These are phyloP conservation scores for Kuraishia ogatae DNA, from an alignment of 805 yeast genomes.

Conservation along the genomic window DNA sequence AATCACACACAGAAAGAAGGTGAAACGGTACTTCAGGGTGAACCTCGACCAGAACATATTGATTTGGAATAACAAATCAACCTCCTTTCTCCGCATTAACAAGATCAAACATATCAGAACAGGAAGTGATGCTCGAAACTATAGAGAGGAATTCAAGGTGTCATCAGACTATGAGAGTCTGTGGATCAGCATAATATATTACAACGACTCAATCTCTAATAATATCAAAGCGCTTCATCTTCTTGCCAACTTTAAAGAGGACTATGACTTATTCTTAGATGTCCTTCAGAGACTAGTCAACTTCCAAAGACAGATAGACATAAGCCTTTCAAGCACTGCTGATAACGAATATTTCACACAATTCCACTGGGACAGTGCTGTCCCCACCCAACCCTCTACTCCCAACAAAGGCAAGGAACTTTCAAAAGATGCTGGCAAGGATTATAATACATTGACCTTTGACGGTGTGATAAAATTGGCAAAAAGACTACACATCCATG, in stretches of 20 bases:
- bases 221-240: constrained; percentile 76
- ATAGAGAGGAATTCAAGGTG: constrained; percentile 76
- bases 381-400: constrained; percentile 7
- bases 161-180: constrained; percentile 51
- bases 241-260: constrained; percentile 47
- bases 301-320: constrained; percentile 53
- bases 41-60: constrained; percentile 47
- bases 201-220: constrained; percentile 41
- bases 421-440: constrained; percentile 11
- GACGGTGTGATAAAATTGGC: constrained; percentile 63
- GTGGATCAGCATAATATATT: constrained; percentile 82
- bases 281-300: constrained; percentile 47
- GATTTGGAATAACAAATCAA: constrained; percentile 45
- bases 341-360: constrained; percentile 33
- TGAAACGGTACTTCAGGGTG: constrained; percentile 46
- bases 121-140: constrained; percentile 70
- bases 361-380: constrained; percentile 53
- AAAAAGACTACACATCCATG: constrained; percentile 61
- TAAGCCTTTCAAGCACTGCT: constrained; percentile 43
- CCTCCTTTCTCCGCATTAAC: constrained; percentile 44
- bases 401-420: constrained; percentile 8
- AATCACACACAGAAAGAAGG: constrained; percentile 62
- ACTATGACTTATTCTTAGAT: constrained; percentile 44
- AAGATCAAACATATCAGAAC: constrained; percentile 53
- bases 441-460: constrained; percentile 32